Evolutionary conservation across 306 rosid species (phyloP).

Genomic region (Sindora glabra): DNA sequence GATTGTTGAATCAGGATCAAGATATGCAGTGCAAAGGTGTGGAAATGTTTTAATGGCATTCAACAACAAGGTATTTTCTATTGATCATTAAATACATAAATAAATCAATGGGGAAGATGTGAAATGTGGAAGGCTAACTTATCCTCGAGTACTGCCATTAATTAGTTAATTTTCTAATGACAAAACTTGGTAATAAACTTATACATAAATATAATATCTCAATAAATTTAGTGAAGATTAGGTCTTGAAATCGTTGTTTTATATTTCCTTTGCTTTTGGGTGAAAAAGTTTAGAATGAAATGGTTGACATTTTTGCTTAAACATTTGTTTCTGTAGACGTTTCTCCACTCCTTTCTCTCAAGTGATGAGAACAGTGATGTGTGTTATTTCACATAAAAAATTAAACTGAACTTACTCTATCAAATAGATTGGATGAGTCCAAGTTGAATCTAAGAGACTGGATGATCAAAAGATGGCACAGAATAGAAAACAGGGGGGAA

Average conservation of each 20-base stretch:
- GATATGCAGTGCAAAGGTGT: constrained; percentile 95
- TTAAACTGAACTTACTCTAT: too few species aligned
- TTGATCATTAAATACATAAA: background rate
- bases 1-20: constrained; percentile 66
- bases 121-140: background rate
- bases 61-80: constrained; percentile 71
- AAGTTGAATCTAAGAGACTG: too few species aligned
- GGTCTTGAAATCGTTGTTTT: background rate
- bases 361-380: too few species aligned
- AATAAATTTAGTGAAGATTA: background rate
- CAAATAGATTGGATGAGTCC: too few species aligned
- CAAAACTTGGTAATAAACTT: background rate
- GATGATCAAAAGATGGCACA: too few species aligned
- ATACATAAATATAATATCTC: background rate
- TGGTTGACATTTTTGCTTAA: background rate
- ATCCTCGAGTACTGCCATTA: background rate
- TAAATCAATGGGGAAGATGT: background rate
- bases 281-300: background rate
- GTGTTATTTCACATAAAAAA: too few species aligned
- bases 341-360: background rate
- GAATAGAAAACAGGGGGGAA: too few species aligned
- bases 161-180: background rate
- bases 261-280: background rate
- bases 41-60: constrained; percentile 92
- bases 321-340: background rate